These are phyloP conservation scores for Sporothrix protearum DNA, from an alignment of 2,329 filamentous ascomycete genomes.

Conservation along the genomic window DNA sequence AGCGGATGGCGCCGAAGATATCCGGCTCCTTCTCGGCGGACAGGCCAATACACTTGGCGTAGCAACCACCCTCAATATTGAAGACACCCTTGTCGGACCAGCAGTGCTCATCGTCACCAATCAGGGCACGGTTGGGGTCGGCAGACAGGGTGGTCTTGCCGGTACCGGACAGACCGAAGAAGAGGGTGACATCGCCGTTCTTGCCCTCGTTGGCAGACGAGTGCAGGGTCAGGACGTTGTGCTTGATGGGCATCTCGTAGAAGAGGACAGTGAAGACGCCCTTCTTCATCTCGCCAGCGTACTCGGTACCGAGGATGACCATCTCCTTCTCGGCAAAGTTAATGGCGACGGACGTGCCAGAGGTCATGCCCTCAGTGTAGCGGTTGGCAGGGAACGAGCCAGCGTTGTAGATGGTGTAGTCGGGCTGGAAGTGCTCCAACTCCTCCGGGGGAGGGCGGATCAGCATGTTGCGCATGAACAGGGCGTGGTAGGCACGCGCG, in stretches of 20 bases:
- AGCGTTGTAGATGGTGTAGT: slow-evolving; percentile 99
- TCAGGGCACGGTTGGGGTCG: slow-evolving; percentile 91
- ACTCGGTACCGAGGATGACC: slow-evolving; percentile 99
- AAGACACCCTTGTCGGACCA: slow-evolving; percentile 96
- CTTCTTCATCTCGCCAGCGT: slow-evolving; percentile 97
- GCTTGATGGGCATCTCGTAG: slow-evolving; percentile 99
- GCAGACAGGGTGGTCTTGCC: slow-evolving; percentile 98
- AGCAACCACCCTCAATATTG: slow-evolving; percentile 99
- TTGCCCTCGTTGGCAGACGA: slow-evolving; percentile 97
- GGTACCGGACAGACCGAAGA: slow-evolving; percentile 97
- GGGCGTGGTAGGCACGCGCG: slow-evolving; percentile 96
- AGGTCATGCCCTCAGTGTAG: slow-evolving; percentile 98
- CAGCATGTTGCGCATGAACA: slow-evolving; percentile 99
- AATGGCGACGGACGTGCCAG: slow-evolving; percentile 93
- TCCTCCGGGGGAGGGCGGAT: slow-evolving; percentile 89
- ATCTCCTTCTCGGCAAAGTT: slow-evolving; percentile 99
- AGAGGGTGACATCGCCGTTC: slow-evolving; percentile 93
- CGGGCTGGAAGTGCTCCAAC: slow-evolving; percentile 94
- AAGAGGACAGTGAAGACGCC: slow-evolving; percentile 98
- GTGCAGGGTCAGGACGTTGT: slow-evolving; percentile 97
- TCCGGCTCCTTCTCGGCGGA: slow-evolving; percentile 99
- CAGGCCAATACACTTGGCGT: slow-evolving; percentile 96
- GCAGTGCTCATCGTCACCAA: slow-evolving; percentile 99
- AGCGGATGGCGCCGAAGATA: slow-evolving; percentile 93
- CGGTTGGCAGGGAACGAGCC: slow-evolving; percentile 98